Conservation (phyloP, 768 basidiomycete genomes). For the Amanita jacksonii region DNA sequence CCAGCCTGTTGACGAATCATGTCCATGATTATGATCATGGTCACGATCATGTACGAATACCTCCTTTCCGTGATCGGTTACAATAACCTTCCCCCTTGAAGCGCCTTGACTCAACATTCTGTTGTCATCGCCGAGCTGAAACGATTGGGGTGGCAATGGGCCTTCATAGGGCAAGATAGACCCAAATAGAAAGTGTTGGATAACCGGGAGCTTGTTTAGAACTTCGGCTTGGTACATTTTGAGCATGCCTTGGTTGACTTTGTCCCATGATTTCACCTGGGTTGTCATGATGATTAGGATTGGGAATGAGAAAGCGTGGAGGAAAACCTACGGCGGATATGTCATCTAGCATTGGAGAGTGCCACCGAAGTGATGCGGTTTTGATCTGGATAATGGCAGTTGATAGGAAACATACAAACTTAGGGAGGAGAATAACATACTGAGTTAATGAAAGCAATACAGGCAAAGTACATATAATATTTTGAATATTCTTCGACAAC, state of each 20-base stretch:
- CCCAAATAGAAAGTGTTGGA: constrained; percentile 95
- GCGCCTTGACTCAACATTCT: neutral
- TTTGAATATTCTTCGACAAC: constrained; percentile 87
- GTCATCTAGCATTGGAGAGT: constrained; percentile 98
- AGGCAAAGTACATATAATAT: constrained; percentile 95
- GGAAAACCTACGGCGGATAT: constrained; percentile 63
- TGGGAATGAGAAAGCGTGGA: neutral
- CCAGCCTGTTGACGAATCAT: constrained; percentile 47
- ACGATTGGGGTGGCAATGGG: constrained; percentile 24
- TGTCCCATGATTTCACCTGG: constrained; percentile 88
- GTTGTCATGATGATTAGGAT: neutral
- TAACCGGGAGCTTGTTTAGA: constrained; percentile 87
- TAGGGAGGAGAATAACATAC: constrained; percentile 31
- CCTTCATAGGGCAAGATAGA: constrained; percentile 65
- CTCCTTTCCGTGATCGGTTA: constrained; percentile 42
- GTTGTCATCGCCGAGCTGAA: constrained; percentile 1
- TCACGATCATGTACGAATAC: constrained; percentile 30
- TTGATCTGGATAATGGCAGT: constrained; percentile 54
- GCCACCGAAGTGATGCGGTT: constrained; percentile 92
- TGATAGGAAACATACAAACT: neutral
- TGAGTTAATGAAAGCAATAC: constrained; percentile 93
- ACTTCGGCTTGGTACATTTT: constrained; percentile 99
- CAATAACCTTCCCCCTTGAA: constrained; percentile 15
- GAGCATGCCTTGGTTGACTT: constrained; percentile 92
- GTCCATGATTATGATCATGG: constrained; percentile 36